Conservation (phyloP, 202 grass and related monocot species). For the Sporobolus alterniflorus region DNA sequence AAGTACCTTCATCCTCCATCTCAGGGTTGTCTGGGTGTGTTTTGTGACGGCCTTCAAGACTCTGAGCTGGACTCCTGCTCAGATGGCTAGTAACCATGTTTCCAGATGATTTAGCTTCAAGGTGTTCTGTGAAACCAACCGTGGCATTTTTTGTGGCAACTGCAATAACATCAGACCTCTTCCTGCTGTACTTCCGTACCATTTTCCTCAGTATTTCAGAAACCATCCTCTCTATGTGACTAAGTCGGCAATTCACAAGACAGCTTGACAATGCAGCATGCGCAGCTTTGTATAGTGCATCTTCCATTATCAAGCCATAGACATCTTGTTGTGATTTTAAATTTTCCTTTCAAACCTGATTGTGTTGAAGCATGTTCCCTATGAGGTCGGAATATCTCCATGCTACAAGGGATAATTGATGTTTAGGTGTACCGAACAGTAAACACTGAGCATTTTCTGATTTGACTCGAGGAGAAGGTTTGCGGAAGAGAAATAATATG, state of each 20-base stretch:
- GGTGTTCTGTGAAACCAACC: slow-evolving; percentile 54
- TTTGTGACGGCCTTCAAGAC: slow-evolving; percentile 48
- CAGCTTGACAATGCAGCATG: slow-evolving; percentile 90
- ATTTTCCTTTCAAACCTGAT: slow-evolving; percentile 87
- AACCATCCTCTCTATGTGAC: slow-evolving; percentile 92
- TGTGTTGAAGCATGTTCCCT: slow-evolving; percentile 62
- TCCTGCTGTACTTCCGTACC: slow-evolving; percentile 95
- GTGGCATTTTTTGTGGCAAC: slow-evolving; percentile 73
- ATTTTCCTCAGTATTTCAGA: slow-evolving; percentile 93
- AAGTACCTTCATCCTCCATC: slow-evolving; percentile 60
- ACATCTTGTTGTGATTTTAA: slow-evolving; percentile 91
- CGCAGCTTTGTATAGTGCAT: slow-evolving; percentile 90
- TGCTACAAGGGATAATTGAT: slow-evolving; percentile 60
- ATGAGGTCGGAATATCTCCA: slow-evolving; percentile 87
- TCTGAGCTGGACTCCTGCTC: slow-evolving; percentile 45
- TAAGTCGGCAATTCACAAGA: slow-evolving; percentile 82
- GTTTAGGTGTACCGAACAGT: not conserved
- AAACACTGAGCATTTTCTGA: slow-evolving; percentile 22
- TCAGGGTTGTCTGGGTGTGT: slow-evolving; percentile 47
- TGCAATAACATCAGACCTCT: slow-evolving; percentile 82
- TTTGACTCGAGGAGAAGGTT: slow-evolving; percentile 11
- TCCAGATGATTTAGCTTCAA: slow-evolving; percentile 59
- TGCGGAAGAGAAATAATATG: slow-evolving; percentile 24
- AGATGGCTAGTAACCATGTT: slow-evolving; percentile 50
- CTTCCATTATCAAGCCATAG: slow-evolving; percentile 99